These are phyloP conservation scores for Phycomyces blakesleeanus DNA, from an alignment of 192 early-diverging fungal genomes.

Conservation along the genomic window DNA sequence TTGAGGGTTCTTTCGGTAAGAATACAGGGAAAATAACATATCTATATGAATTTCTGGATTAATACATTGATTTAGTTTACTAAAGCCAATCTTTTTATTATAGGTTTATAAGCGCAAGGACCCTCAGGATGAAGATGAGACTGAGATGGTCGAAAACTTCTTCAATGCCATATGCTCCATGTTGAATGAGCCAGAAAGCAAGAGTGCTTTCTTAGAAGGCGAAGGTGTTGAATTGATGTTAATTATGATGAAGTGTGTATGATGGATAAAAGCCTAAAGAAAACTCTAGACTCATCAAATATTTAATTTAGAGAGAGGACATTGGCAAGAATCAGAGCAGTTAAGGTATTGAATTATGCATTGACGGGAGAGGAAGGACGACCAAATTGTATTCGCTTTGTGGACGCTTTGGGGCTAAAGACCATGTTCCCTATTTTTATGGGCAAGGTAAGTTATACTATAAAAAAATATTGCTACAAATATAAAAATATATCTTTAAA, in stretches of 20 bases:
- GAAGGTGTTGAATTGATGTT: conserved; percentile 94
- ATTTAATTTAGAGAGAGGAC: conserved; percentile 58
- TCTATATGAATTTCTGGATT: no score
- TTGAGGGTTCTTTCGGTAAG: conserved; percentile 10
- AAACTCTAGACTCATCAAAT: background rate
- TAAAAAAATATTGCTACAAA: background rate
- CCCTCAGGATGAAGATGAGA: conserved; percentile 79
- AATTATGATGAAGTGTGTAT: conserved; percentile 72
- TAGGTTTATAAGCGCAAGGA: conserved; percentile 61
- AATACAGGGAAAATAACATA: background rate
- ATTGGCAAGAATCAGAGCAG: conserved; percentile 73
- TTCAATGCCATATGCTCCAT: conserved; percentile 78
- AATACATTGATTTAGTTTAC: no score
- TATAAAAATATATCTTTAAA: background rate
- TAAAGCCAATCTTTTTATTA: no score
- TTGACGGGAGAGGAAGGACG: conserved; percentile 51
- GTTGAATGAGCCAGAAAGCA: conserved; percentile 65
- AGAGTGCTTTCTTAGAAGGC: conserved; percentile 67
- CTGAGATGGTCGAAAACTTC: conserved; percentile 90
- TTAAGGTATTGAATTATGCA: conserved; percentile 85
- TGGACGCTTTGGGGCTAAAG: conserved; percentile 80
- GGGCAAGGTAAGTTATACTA: conserved; percentile 49
- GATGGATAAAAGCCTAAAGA: background rate
- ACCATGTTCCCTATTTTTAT: conserved; percentile 85
- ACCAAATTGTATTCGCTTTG: conserved; percentile 64